A percentile compares a stretch with the other conserved stretches of the same genome.
Conservation (phyloP, 345 rosid genomes). For the Brassica rapa region DNA sequence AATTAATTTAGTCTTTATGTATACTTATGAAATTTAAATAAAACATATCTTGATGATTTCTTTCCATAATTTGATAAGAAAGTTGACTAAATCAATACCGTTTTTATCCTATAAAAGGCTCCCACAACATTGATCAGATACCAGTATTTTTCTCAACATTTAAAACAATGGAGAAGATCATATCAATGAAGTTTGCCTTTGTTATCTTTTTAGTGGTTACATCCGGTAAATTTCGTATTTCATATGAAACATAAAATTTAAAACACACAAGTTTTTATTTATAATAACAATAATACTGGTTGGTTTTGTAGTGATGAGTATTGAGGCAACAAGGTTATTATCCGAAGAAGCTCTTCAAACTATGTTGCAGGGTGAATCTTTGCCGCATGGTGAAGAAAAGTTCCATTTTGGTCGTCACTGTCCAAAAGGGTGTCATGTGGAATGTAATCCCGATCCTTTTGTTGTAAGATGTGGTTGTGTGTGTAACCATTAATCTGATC, state of each 20-base stretch:
- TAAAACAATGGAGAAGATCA: neutral
- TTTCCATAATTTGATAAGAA: neutral
- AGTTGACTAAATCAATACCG: neutral
- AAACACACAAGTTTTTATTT: neutral
- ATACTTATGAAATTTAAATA: neutral
- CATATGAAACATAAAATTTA: neutral
- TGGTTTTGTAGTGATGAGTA: neutral
- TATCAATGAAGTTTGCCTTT: neutral
- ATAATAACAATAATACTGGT: neutral
- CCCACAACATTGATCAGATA: neutral
- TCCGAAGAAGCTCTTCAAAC: neutral
- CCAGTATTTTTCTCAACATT: neutral
- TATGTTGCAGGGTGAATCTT: neutral
- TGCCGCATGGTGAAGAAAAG: neutral
- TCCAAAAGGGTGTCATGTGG: neutral
- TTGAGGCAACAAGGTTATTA: neutral
- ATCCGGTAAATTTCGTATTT: neutral
- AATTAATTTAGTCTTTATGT: neutral
- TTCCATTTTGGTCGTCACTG: neutral
- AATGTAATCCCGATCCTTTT: neutral
- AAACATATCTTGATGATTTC: neutral
- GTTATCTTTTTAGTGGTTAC: neutral
- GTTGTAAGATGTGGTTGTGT: neutral
- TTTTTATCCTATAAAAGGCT: neutral
- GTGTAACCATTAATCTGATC: neutral